Base-by-base conservation (phyloP, 768 basidiomycete species). In the Pleurotus sapidus region DNA sequence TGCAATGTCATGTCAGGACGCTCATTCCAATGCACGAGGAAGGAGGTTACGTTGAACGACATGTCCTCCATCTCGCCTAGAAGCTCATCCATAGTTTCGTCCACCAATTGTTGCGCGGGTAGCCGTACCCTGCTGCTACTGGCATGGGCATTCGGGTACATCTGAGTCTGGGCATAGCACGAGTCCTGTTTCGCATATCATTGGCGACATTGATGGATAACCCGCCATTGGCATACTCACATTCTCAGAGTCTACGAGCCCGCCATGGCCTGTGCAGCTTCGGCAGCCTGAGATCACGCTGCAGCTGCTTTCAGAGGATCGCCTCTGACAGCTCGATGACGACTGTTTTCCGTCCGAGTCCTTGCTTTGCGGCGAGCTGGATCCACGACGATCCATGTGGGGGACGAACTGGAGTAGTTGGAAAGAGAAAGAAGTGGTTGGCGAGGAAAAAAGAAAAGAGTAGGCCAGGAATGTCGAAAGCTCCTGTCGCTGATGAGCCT, bases 11-110 rank as follows among this genome's bases (percentile, higher is more conserved):
- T 18, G 5, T 48, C 25, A 48, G n/a, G 14, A 24, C 5, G 20
- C 46, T 25, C 6, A 30, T 24, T 11, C 12, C 9, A 49, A 49
- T 20, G 27, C 30, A 49, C 42, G 24, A 49, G 27, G 18, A 25
- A 8, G 46, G 23, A 25, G 27, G 20, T n/a, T 40, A 53, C 51
- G 40, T 53, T 53, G 38, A 53, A 53, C 1, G 51, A 39, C 51
- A 53, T 53, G 3, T 53, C 51, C 14, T 53, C 51, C 24, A 53
- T 40, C 20, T 53, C 51, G 14, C 38, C 51, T 23, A 39, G 37
- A 8, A 37, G 37, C 18, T 53, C 51, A 20, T 53, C 51, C 2
- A 24, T n/a, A 25, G 3, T 9, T 12, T 53, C 30, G 8, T 53
- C 51, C 9, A 18, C 17, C 18, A 17, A 39, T 7, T 12, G 9